A percentile compares a stretch with the other conserved stretches of the same genome.
Evolutionary conservation across 768 basidiomycete species (phyloP).

Genomic region (Trametes gibbosa): DNA sequence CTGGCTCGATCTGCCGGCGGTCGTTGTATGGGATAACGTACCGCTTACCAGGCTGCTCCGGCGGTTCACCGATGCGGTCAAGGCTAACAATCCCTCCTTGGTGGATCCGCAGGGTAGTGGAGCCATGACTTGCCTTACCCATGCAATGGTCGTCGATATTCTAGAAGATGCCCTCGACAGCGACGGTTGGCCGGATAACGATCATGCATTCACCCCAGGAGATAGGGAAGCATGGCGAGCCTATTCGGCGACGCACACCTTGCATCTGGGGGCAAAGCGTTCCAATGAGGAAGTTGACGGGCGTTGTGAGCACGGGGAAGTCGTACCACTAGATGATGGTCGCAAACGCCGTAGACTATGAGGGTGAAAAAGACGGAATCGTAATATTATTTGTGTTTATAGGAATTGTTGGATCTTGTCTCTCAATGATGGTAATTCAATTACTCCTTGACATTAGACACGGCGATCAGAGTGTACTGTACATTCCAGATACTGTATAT

Average conservation of each 20-base stretch:
- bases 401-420: too few species aligned
- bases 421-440: too few species aligned
- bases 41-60: background rate
- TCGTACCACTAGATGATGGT: too few species aligned
- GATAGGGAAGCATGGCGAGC: background rate
- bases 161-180: background rate
- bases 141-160: background rate
- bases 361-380: too few species aligned
- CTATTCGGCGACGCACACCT: background rate
- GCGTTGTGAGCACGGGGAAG: too few species aligned
- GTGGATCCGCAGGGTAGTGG: background rate
- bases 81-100: background rate
- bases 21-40: background rate
- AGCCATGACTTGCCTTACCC: background rate
- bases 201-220: background rate
- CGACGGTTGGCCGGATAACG: slow-evolving; percentile 4
- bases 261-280: background rate
- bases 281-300: background rate
- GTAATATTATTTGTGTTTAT: background rate
- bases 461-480: background rate
- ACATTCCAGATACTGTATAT: background rate
- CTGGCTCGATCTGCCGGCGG: background rate
- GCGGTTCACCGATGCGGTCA: background rate
- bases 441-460: background rate
- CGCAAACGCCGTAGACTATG: too few species aligned